Conservation (phyloP, 805 yeast species). For the Lachancea sp. region DNA sequence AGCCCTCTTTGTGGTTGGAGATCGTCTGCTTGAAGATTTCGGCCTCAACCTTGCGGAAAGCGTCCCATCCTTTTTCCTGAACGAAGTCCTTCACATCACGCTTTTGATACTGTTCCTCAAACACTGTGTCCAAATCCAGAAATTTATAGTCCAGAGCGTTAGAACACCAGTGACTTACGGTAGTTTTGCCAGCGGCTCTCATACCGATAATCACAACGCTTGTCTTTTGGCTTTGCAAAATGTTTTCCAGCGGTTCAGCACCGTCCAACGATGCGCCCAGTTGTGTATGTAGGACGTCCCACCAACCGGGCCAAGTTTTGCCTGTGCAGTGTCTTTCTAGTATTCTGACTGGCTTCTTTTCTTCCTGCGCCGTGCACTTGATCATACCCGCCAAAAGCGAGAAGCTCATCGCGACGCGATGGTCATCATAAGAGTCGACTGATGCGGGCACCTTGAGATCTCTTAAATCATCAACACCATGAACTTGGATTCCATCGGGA, state of each 20-base stretch:
- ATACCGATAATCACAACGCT: constrained; percentile 84
- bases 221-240: constrained; percentile 10
- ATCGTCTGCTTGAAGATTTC: constrained; percentile 45
- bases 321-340: constrained; percentile 89
- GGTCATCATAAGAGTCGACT: constrained; percentile 78
- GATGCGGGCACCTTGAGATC: constrained; percentile 51
- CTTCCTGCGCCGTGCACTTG: constrained; percentile 4
- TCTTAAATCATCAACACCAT: constrained; percentile 51
- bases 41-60: constrained; percentile 65
- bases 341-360: constrained; percentile 48
- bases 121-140: constrained; percentile 68
- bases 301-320: constrained; percentile 99
- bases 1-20: constrained; percentile 38
- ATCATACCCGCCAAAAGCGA: constrained; percentile 77
- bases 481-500: constrained; percentile 86
- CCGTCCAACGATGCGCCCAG: constrained; percentile 69
- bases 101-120: constrained; percentile 46
- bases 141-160: constrained; percentile 56
- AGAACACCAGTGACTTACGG: constrained; percentile 77
- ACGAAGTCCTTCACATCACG: constrained; percentile 55
- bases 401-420: constrained; percentile 96
- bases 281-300: constrained; percentile 79
- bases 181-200: constrained; percentile 97
- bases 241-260: constrained; percentile 42
- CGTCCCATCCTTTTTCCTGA: constrained; percentile 75